Base-by-base conservation (phyloP, 371 early-diverging fungal genomes). In the Mucor lusitanicus region DNA sequence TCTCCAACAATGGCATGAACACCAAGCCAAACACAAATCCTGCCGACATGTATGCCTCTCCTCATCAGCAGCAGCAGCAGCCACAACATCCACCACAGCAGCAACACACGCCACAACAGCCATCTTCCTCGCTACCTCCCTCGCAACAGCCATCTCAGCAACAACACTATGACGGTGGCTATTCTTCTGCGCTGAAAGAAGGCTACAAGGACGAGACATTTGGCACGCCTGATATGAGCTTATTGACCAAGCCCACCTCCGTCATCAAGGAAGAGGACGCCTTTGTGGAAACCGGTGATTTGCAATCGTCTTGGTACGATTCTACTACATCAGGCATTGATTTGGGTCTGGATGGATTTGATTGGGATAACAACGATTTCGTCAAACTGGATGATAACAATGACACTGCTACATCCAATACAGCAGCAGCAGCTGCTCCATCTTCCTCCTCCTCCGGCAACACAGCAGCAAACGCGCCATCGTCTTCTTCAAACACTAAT, bases 161-260 rank as follows among this genome's bases (percentile, higher is more conserved):
- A 30, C 30, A 25, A 9, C 61, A 60, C 9, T 19, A 33, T 17
- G 21, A 60, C 44, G 63, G 48, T 56, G 48, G 67, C 25, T 65
- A 59, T 60, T 65, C 68, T 12, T 67, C 67, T 15, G 67, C 77
- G 3, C 37, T 80, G 13, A 78, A 81, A 65, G 81, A 76, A 64
- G 77, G 75, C 1, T 78, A 70, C 55, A 77, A 81, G 46, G 82
- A 78, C 44, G 76, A 78, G 46, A 71, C 74, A n/a, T 72, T 69
- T 65, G 76, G 74, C 15, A 57, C 67, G 23, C 59, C 68, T 27
- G 67, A 73, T 28, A 19, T 69, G 1, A 65, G 63, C 15, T 56
- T 65, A 27, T 32, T 46, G 13, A 59, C 46, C 27, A 27, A 54
- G 15, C 54, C 61, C 12, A 39, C 65, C 27, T 35, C 54, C 23